Conservation (phyloP, 2,329 filamentous ascomycete genomes). For the Thyridium curvatum region DNA sequence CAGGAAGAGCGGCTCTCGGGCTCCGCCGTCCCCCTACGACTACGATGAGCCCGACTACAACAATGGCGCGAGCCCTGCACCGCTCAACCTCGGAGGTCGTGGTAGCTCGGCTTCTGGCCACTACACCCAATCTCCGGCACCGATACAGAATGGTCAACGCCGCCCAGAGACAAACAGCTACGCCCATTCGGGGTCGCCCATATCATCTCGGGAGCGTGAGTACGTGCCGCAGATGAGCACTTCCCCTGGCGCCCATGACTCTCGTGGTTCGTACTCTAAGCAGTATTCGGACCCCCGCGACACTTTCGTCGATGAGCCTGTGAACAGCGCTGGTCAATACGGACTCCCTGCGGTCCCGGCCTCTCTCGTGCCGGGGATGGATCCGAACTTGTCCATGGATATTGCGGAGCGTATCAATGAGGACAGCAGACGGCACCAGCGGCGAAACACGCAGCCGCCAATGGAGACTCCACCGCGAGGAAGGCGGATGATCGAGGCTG, state of each 20-base stretch:
- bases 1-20: conserved; percentile 17
- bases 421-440: conserved; percentile 42
- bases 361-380: conserved; percentile 55
- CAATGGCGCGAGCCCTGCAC: conserved; percentile 32
- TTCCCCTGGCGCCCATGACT: conserved; percentile 3
- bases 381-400: conserved; percentile 48
- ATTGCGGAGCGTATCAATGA: conserved; percentile 52
- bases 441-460: conserved; percentile 27
- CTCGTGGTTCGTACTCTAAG: conserved; percentile 21
- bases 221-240: conserved; percentile 1
- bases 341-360: conserved; percentile 43
- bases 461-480: conserved; percentile 34
- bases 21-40: conserved; percentile 8
- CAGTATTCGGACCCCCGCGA: conserved; percentile 23
- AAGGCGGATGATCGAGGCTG: conserved; percentile 26
- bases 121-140: conserved; percentile 4
- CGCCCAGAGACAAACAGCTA: conserved; percentile 22
- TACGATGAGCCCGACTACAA: conserved; percentile 29
- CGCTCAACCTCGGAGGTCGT: conserved; percentile 34
- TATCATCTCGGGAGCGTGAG: conserved; percentile 6
- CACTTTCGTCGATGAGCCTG: conserved; percentile 11
- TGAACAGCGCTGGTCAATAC: conserved; percentile 26
- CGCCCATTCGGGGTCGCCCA: conserved; percentile 8
- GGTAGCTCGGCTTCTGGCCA: conserved; percentile 23
- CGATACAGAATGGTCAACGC: conserved; percentile 16